Evolutionary conservation across 441 rosid genomes (phyloP).

Genomic region (Gossypium davidsonii): DNA sequence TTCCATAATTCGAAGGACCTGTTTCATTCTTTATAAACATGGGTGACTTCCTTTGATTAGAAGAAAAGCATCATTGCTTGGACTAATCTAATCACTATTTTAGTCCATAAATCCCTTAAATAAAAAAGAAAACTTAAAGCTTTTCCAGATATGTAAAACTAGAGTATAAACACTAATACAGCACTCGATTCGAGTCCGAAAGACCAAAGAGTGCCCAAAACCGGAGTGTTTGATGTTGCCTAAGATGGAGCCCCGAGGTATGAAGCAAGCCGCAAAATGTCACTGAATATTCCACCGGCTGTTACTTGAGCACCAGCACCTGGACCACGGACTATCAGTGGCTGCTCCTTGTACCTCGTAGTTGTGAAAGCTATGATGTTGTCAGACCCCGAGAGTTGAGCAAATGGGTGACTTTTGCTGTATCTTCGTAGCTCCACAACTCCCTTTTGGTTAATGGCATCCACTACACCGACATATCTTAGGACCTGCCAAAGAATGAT

Average conservation of each 20-base stretch:
- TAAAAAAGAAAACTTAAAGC: not conserved
- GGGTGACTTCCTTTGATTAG: not conserved
- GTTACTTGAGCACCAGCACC: slow-evolving; percentile 99
- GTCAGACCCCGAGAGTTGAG: slow-evolving; percentile 89
- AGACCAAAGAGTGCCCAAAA: not conserved
- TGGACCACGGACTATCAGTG: slow-evolving; percentile 90
- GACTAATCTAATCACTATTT: not conserved
- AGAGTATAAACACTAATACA: not conserved
- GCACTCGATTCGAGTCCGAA: not conserved
- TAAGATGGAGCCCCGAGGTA: slow-evolving; percentile 95
- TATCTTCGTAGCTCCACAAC: slow-evolving; percentile 73
- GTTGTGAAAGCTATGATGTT: slow-evolving; percentile 97
- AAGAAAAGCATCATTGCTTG: not conserved
- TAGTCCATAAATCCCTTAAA: not conserved
- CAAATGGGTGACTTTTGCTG: slow-evolving; percentile 80
- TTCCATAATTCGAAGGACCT: not conserved
- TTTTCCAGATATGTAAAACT: not conserved
- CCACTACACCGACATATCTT: slow-evolving; percentile 91
- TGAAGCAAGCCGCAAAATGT: slow-evolving; percentile 80
- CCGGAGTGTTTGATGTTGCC: not conserved
- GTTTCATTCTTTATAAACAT: not conserved
- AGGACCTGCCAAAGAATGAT: slow-evolving; percentile 47
- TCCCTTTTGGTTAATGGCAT: slow-evolving; percentile 53
- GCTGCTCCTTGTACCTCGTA: slow-evolving; percentile 77
- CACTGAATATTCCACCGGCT: slow-evolving; percentile 94